These are phyloP conservation scores for Puccinia hordei DNA, from an alignment of 1,284 basidiomycete species.

Conservation along the genomic window DNA sequence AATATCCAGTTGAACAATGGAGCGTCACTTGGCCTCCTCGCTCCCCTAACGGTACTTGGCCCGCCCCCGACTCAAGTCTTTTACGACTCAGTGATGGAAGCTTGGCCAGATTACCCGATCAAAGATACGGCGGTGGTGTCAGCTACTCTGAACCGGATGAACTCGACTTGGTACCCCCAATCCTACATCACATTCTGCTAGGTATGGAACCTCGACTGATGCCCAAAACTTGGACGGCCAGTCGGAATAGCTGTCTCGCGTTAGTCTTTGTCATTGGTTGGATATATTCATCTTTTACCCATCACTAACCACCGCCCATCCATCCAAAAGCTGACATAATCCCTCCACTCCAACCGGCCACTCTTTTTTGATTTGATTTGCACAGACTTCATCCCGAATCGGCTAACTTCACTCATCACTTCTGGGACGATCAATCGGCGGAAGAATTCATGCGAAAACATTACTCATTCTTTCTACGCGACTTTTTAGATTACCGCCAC, in stretches of 20 bases:
- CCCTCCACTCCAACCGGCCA: background rate
- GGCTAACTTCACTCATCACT: conserved; percentile 47
- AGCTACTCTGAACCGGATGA: conserved; percentile 28
- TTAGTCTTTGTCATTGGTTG: conserved; percentile 10
- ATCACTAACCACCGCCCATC: background rate
- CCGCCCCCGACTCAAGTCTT: conserved; percentile 15
- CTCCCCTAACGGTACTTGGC: conserved; percentile 20
- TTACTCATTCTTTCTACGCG: conserved; percentile 47
- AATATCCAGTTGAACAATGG: conserved; percentile 41
- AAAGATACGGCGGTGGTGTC: conserved; percentile 32
- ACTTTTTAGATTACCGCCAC: conserved; percentile 50
- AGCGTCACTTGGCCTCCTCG: conserved; percentile 41
- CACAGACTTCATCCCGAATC: conserved; percentile 45
- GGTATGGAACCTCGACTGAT: conserved; percentile 48
- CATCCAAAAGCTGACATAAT: background rate
- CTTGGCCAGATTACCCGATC: conserved; percentile 34
- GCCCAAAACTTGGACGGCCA: conserved; percentile 49
- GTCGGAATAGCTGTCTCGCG: conserved; percentile 47
- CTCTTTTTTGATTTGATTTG: background rate
- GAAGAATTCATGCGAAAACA: conserved; percentile 46
- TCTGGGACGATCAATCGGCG: conserved; percentile 50
- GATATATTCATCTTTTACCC: background rate
- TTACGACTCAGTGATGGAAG: conserved; percentile 35
- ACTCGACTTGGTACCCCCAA: conserved; percentile 50
- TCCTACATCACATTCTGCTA: conserved; percentile 52